A percentile compares a stretch with the other conserved stretches of the same genome.
Evolutionary conservation across 345 rosid genomes (phyloP).

Genomic region (Eucalyptus shirleyi): DNA sequence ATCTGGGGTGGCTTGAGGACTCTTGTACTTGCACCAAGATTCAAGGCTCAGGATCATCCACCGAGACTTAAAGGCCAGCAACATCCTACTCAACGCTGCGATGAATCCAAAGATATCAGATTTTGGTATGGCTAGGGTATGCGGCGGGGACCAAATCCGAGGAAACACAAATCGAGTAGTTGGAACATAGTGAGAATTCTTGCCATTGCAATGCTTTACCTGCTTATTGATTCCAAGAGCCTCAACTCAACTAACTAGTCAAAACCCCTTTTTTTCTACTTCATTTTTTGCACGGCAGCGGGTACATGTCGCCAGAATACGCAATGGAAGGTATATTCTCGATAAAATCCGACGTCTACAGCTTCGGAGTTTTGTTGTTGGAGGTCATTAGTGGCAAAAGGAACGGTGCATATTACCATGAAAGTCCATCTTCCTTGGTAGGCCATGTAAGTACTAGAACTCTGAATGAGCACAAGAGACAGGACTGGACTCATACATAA

Average conservation of each 20-base stretch:
- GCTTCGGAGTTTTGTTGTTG: conserved; percentile 49
- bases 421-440: conserved; percentile 11
- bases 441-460: conserved; percentile 38
- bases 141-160: conserved; percentile 34
- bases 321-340: conserved; percentile 59
- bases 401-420: conserved; percentile 1
- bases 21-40: conserved; percentile 63
- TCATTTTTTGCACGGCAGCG: conserved; percentile 8
- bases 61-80: conserved; percentile 62
- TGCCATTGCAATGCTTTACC: not conserved
- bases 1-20: conserved; percentile 52
- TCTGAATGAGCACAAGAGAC: not conserved
- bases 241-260: not conserved
- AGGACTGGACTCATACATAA: not conserved
- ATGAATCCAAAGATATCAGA: conserved; percentile 61
- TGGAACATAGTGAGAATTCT: conserved; percentile 54
- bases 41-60: conserved; percentile 70
- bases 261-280: not conserved
- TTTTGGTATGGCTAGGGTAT: conserved; percentile 61
- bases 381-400: conserved; percentile 49
- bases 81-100: conserved; percentile 33
- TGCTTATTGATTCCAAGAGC: not conserved
- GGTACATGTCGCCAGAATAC: conserved; percentile 78
- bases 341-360: conserved; percentile 52
- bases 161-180: conserved; percentile 47